A percentile compares a stretch with the other conserved stretches of the same genome.
Evolutionary conservation across 345 rosid genomes (phyloP).

Genomic region (Lepidium didymum): DNA sequence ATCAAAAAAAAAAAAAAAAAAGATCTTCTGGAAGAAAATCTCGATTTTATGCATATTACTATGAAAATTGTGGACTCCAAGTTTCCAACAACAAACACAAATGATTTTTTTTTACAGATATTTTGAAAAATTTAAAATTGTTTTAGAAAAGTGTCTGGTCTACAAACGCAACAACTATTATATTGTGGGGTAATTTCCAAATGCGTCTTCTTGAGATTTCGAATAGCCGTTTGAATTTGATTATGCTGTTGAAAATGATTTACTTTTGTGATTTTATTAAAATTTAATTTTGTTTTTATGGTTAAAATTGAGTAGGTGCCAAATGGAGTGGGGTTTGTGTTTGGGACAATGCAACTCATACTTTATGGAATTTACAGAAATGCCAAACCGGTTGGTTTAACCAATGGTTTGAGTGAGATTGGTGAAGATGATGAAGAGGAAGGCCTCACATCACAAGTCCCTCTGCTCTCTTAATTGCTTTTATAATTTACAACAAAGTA

Average conservation of each 20-base stretch:
- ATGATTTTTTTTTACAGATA: not conserved
- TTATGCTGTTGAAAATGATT: not conserved
- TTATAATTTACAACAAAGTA: not conserved
- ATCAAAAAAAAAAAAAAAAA: not conserved
- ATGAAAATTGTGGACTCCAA: constrained; percentile 11
- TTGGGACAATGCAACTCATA: constrained; percentile 55
- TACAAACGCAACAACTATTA: constrained; percentile 2
- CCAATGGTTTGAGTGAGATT: not conserved
- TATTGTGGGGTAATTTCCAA: not conserved
- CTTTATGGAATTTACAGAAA: constrained; percentile 53
- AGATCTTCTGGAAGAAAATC: not conserved
- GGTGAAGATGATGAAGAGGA: constrained; percentile 23
- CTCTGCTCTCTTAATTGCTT: constrained; percentile 23
- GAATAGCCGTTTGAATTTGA: not conserved
- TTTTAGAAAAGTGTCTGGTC: not conserved
- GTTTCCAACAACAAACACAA: constrained; percentile 9
- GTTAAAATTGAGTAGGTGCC: constrained; percentile 42
- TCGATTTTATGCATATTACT: not conserved
- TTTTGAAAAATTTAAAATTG: not conserved
- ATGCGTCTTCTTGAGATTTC: not conserved
- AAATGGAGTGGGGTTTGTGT: constrained; percentile 54
- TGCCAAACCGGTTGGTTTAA: constrained; percentile 29
- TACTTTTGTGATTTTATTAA: not conserved
- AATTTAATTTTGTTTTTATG: not conserved
- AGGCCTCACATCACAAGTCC: constrained; percentile 14